phyloP scores from a whole-genome alignment of 176 grass and related monocot genomes.

The Saccharum officinarum region DNA sequence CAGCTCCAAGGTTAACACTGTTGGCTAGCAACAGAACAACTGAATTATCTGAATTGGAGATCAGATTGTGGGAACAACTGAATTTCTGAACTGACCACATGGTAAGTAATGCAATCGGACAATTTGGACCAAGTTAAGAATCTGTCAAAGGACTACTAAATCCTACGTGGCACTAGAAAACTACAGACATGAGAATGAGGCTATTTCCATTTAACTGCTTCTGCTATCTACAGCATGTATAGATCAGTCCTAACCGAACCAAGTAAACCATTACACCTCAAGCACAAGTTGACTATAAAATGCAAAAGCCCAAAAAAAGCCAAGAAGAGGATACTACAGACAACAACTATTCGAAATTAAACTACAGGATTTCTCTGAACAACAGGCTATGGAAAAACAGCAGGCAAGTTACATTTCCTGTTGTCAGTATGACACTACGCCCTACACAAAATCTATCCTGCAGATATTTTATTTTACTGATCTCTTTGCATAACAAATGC shows the following conservation, averaged over 20 bases:
- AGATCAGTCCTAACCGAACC: background rate
- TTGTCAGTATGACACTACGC: too few species aligned
- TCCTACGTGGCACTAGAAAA: background rate
- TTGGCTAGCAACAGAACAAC: background rate
- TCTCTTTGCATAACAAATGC: too few species aligned
- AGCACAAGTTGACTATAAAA: background rate
- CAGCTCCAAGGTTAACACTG: background rate
- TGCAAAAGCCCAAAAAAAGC: background rate
- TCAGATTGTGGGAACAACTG: background rate
- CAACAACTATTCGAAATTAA: background rate
- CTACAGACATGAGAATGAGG: too few species aligned
- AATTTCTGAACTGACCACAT: too few species aligned
- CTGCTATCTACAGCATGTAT: background rate
- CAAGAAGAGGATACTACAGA: background rate
- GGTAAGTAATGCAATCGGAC: too few species aligned
- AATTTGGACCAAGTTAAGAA: background rate
- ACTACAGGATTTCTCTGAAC: background rate
- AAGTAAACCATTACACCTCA: background rate
- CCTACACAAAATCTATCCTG: background rate
- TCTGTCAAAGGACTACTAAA: background rate
- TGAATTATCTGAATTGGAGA: background rate
- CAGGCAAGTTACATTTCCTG: background rate
- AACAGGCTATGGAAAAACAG: background rate
- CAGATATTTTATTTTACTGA: too few species aligned
- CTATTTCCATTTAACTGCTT: too few species aligned